Evolutionary conservation across 2,329 filamentous ascomycete genomes (phyloP), one percentile per base, ranked within the genome.

Genomic region (Cercospora sesami): DNA sequence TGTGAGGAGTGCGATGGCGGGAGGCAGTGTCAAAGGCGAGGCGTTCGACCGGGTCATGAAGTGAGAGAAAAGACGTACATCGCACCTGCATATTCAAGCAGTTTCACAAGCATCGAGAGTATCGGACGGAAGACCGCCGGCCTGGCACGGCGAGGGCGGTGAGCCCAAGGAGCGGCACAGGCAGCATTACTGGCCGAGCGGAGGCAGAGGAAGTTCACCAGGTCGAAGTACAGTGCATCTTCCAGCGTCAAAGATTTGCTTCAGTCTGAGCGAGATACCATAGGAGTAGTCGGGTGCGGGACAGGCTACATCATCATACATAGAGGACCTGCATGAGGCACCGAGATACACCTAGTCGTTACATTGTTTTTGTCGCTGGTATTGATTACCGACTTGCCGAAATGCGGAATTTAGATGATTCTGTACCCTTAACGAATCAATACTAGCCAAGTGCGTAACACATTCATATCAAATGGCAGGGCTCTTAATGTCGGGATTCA

Each of bases 1-100:
- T 77, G 95, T 98, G 45, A 87, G 91, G 75, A 86, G 85, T 23
- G 86, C 93, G 6, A 97, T 99, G 92, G 85, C 83, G 3, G 95
- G 95, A 63, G 93, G 93, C 6, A 82, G 82, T 0, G 89, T 98
- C 48, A 89, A 88, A 79, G 90, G 89, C 2, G 84, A 89, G 73
- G 79, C 81, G 6, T 99, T 93, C 77, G 93, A 98, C 71, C 85
- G 89, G 63, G 94, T 97, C 48, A 79, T 92, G 76, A 90, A 89
- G 81, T 92, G 73, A 68, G 61, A 58, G 48, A 28, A 0, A 14
- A 42, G 28, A 18, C 14, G 14, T 36, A 16, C 33, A 39, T 39
- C 33, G 33, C 14, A 39, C 5, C 14, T 39, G 33, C 33, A 39
- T 16, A 39, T 39, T 16, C 14, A 39, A 39, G 33, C 33, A 39